These are phyloP conservation scores for Peronospora farinosa DNA, from an alignment of 352 stramenopile genomes.

Conservation along the genomic window DNA sequence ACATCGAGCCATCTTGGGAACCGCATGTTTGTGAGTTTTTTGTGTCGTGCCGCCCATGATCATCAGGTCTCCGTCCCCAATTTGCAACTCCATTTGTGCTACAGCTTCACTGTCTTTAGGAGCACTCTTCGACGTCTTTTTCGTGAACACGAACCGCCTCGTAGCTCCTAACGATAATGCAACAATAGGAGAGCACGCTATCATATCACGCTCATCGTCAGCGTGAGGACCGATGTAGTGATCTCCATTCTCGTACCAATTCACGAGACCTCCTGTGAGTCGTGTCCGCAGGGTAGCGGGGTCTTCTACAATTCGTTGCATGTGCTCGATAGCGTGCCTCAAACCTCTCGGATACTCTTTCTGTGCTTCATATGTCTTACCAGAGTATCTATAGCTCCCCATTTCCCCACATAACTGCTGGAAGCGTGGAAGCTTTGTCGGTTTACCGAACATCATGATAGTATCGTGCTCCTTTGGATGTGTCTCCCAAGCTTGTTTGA, in stretches of 20 bases:
- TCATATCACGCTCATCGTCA: slow-evolving; percentile 60
- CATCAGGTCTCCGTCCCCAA: slow-evolving; percentile 67
- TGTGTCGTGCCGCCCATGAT: slow-evolving; percentile 81
- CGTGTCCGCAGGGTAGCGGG: slow-evolving; percentile 14
- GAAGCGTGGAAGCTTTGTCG: slow-evolving; percentile 51
- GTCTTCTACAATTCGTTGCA: slow-evolving; percentile 42
- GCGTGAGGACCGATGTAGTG: slow-evolving; percentile 79
- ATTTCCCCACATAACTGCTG: slow-evolving; percentile 59
- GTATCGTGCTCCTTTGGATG: slow-evolving; percentile 54
- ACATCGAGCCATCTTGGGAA: slow-evolving; percentile 64
- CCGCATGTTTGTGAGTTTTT: slow-evolving; percentile 68
- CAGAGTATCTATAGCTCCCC: slow-evolving; percentile 50
- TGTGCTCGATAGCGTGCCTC: slow-evolving; percentile 35
- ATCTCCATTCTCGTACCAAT: slow-evolving; percentile 79
- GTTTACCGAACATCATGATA: slow-evolving; percentile 68
- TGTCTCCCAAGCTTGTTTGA: slow-evolving; percentile 47
- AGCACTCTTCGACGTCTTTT: slow-evolving; percentile 21
- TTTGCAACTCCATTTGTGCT: slow-evolving; percentile 38
- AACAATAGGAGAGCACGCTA: slow-evolving; percentile 46
- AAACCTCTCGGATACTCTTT: slow-evolving; percentile 36
- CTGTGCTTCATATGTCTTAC: slow-evolving; percentile 42
- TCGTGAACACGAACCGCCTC: slow-evolving; percentile 64
- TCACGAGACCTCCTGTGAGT: slow-evolving; percentile 56
- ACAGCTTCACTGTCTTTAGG: slow-evolving; percentile 10
- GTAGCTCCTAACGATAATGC: slow-evolving; percentile 63